Base-by-base conservation (phyloP, 306 rosid genomes). In the Luffa acutangula region DNA sequence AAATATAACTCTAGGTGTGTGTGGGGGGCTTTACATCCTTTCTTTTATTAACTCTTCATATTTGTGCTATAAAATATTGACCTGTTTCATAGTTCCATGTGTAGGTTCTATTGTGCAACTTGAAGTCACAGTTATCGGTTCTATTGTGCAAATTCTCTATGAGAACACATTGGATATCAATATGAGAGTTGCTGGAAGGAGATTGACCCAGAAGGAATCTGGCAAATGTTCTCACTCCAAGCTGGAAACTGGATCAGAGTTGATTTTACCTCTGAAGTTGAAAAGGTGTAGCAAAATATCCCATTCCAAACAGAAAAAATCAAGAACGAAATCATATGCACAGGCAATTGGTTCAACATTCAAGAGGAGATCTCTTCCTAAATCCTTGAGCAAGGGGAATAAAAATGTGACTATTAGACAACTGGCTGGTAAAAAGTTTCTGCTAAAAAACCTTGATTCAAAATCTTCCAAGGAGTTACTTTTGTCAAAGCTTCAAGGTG, bases 111-210 rank as follows among this genome's bases (percentile, higher is more conserved):
- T n/a, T n/a, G n/a, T n/a, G n/a, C n/a, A n/a, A 63, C 67, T 33
- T 42, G 60, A 62, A 63, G 59, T 37, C 21, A 33, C 43, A 3
- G 14, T 43, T 48, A 46, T 34, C 2, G 8, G 70, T 7, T 41
- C 14, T 43, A 43, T 49, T 46, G 31, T 46, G 31, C 36, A 46
- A 62, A 78, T 62, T 84, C 60, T 82, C 87, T 84, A 89, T 82
- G 80, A 31, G 65, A 76, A 34, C 25, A 80, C 82, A 52, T 82
- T 80, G 81, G n/a, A 81, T 41, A 78, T 79, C 82, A 80, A 72
- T 82, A 93, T 93, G 96, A 86, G 46, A 78, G 87, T 69, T 59
- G 67, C 87, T 80, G 88, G 80, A 81, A 88, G 86, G 86, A 82
- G 84, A 82, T 54, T 82, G 82, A 82, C 70, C 33, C 60, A 51